A percentile compares a stretch with the other conserved stretches of the same genome.
These are phyloP conservation scores for Citrus inodora DNA, from an alignment of 345 rosid species.

Conservation along the genomic window DNA sequence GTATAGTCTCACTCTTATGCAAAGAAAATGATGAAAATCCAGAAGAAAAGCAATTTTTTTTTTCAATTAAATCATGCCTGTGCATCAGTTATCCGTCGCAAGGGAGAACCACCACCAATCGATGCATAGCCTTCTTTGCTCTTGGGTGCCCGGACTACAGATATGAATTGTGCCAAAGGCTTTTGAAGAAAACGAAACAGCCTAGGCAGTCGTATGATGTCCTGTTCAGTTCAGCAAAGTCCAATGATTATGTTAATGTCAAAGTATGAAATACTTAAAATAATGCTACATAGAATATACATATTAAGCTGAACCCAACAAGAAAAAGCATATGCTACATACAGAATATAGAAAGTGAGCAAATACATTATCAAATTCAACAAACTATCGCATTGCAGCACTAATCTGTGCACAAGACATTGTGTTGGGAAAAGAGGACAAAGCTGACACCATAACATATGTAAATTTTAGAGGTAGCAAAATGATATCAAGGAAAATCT, in stretches of 20 bases:
- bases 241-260: not conserved
- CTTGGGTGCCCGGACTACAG: constrained; percentile 87
- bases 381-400: not conserved
- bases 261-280: not conserved
- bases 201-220: constrained; percentile 87
- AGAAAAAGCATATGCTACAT: too few relatives aligned
- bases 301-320: not conserved
- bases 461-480: not conserved
- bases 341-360: not conserved
- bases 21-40: not conserved
- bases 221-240: constrained; percentile 41
- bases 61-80: constrained; percentile 44
- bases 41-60: not conserved
- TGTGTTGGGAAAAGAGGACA: not conserved
- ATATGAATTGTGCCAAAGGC: constrained; percentile 94
- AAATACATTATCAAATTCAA: not conserved
- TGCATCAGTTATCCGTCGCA: constrained; percentile 86
- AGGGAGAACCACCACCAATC: constrained; percentile 97
- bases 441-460: not conserved
- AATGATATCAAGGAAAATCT: not conserved
- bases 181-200: constrained; percentile 85
- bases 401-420: not conserved
- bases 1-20: not conserved
- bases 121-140: constrained; percentile 99
- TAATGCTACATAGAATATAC: not conserved